Evolutionary conservation across 2,329 filamentous ascomycete genomes (phyloP), one percentile per base, ranked within the genome.

Genomic region (Diaporthe sp.): DNA sequence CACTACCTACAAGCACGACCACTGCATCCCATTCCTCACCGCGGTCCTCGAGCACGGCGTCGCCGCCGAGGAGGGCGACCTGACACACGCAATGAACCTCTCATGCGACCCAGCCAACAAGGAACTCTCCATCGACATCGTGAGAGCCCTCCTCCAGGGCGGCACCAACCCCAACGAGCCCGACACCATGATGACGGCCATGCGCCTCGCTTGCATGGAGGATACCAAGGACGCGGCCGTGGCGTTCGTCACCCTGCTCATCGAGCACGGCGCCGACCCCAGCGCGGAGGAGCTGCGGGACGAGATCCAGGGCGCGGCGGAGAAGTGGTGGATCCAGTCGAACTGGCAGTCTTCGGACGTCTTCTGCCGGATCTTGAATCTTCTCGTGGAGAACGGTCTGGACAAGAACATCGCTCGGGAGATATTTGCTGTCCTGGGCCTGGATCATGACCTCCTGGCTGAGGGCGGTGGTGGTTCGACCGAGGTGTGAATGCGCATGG

Each of bases 241-340:
- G 13, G 39, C 22, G n/a, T 31, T 62, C n/a, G 39, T 44, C 5
- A 28, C 15, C 4, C 60, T 62, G n/a, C 39, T 62, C n/a, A 7
- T 62, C n/a, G n/a, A 44, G n/a, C 39, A 62, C 60, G 60, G 60
- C 39, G 60, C 57, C 57, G 34, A 39, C 19, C 57, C 57, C 22
- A 5, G 57, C 34, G 22, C 4, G 22, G 7, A 6, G 10, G 37
- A 62, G 60, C 10, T 62, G 13, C 39, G 12, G n/a, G 39, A 62
- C 39, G n/a, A 44, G 37, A 28, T 62, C 5, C 60, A 62, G 8
- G 39, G 60, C n/a, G 39, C n/a, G n/a, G 60, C 39, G n/a, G 37
- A 62, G 39, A 28, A 62, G 39, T 62, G 60, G 60, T 62, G 57
- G 57, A 7, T 60, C 13, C 57, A 42, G 34, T 37, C 57, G 19